Percentiles rank a stretch among this genome's conserved stretches.
Evolutionary conservation across 139 green algal species (phyloP).

Genomic region (Chlorella sorokiniana): DNA sequence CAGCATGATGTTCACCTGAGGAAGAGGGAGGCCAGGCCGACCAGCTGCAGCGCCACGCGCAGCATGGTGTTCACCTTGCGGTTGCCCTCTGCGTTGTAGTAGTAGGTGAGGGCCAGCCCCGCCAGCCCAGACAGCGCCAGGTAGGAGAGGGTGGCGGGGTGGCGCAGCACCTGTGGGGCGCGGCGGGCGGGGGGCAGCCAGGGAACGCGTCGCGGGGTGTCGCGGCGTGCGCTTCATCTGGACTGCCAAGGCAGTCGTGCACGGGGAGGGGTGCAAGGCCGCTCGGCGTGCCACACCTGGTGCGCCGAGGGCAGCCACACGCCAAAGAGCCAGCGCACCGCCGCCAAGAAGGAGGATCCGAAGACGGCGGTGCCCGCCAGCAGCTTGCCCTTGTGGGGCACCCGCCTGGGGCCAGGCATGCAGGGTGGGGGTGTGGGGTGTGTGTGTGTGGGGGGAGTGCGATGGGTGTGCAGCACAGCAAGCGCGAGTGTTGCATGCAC

Average conservation of each 20-base stretch:
- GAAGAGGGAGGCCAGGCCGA: conserved; percentile 42
- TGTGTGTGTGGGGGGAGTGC: no score
- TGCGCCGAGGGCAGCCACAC: conserved; percentile 44
- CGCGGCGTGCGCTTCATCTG: not conserved
- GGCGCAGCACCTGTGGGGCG: conserved; percentile 3
- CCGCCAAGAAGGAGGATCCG: conserved; percentile 40
- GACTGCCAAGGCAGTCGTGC: not conserved
- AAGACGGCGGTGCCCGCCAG: conserved; percentile 35
- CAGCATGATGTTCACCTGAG: conserved; percentile 10
- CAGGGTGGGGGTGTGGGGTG: not conserved
- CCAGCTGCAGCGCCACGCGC: conserved; percentile 56
- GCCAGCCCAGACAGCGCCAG: conserved; percentile 42
- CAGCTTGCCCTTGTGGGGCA: conserved; percentile 54
- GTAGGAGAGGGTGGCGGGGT: conserved; percentile 44
- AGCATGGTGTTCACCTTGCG: conserved; percentile 59
- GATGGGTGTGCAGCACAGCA: no score
- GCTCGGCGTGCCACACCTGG: conserved; percentile 37
- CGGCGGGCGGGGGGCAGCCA: not conserved
- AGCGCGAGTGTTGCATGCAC: no score
- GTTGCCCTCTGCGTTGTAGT: conserved; percentile 52
- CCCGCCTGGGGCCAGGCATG: conserved; percentile 23
- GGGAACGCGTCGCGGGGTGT: not conserved
- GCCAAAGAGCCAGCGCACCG: conserved; percentile 50
- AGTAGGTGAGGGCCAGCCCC: conserved; percentile 68
- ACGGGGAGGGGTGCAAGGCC: not conserved